These are phyloP conservation scores for Paramecium bursaria DNA, from an alignment of 73 alveolate species.

Conservation along the genomic window DNA sequence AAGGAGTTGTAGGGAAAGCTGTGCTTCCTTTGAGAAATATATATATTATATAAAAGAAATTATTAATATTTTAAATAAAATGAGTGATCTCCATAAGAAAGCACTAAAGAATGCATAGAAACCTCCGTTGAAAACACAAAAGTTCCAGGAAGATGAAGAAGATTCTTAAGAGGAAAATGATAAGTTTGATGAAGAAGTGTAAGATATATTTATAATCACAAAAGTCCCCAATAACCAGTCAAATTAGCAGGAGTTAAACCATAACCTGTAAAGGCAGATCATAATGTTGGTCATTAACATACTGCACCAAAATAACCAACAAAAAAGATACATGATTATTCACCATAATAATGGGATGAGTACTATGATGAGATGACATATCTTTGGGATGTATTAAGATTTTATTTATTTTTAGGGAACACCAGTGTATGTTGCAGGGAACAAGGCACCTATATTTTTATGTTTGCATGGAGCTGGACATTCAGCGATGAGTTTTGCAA, in stretches of 20 bases:
- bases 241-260: conserved; percentile 36
- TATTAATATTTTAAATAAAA: too few relatives aligned
- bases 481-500: conserved; percentile 93
- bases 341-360: conserved; percentile 39
- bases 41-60: too few relatives aligned
- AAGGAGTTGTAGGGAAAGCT: too few relatives aligned
- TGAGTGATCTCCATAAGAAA: too few relatives aligned
- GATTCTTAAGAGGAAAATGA: too few relatives aligned
- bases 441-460: conserved; percentile 89
- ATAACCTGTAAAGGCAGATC: conserved; percentile 54
- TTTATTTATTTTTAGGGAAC: conserved; percentile 73
- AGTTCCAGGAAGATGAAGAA: too few relatives aligned
- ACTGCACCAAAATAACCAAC: not conserved
- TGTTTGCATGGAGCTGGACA: conserved; percentile 99
- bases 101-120: too few relatives aligned
- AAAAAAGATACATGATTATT: conserved; percentile 55
- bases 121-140: too few relatives aligned
- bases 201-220: too few relatives aligned
- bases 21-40: too few relatives aligned
- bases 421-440: conserved; percentile 93
- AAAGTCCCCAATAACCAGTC: too few relatives aligned
- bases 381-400: conserved; percentile 47
- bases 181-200: too few relatives aligned
- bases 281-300: conserved; percentile 48
- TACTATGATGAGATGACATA: conserved; percentile 44